Percentiles rank a stretch among this genome's conserved stretches.
Conservation (phyloP, 192 early-diverging fungal genomes). For the Entomortierella chlamydospora region DNA sequence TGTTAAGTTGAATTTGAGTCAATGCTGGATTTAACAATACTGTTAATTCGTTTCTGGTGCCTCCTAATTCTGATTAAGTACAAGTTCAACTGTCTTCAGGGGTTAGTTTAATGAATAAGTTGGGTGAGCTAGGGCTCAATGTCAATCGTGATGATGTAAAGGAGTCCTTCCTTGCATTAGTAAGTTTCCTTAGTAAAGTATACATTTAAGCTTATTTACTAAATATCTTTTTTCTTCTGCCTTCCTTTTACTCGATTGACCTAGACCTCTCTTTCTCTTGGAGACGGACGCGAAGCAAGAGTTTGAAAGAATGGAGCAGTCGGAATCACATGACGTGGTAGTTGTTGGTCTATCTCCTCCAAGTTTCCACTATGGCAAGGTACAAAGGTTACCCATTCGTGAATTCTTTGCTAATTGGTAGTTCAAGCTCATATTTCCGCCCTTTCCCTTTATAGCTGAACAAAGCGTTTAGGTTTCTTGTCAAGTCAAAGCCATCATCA, state of each 20-base stretch:
- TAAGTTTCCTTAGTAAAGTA: not conserved
- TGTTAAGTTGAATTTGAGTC: too few relatives aligned
- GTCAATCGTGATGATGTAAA: constrained; percentile 69
- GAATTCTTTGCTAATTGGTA: too few relatives aligned
- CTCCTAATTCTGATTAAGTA: constrained; percentile 80
- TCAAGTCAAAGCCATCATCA: constrained; percentile 47
- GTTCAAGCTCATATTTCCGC: not conserved
- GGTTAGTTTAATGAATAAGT: constrained; percentile 61
- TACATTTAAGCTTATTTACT: too few relatives aligned
- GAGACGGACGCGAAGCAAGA: constrained; percentile 77
- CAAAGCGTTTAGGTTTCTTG: constrained; percentile 79
- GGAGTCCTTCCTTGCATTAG: not conserved
- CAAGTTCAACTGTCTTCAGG: constrained; percentile 86
- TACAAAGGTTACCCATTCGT: constrained; percentile 12
- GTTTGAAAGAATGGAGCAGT: constrained; percentile 70
- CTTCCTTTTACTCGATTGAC: too few relatives aligned
- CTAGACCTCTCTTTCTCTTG: constrained; percentile 83
- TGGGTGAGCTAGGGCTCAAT: constrained; percentile 75
- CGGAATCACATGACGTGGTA: constrained; percentile 76
- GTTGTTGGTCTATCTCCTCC: constrained; percentile 86
- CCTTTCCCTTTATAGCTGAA: constrained; percentile 64
- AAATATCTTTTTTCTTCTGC: too few relatives aligned
- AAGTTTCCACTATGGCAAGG: constrained; percentile 74
- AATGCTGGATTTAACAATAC: too few relatives aligned
- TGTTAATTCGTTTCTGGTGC: too few relatives aligned